Base-by-base conservation (phyloP, 78 protist species). In the Dictyostelium capitatum region DNA sequence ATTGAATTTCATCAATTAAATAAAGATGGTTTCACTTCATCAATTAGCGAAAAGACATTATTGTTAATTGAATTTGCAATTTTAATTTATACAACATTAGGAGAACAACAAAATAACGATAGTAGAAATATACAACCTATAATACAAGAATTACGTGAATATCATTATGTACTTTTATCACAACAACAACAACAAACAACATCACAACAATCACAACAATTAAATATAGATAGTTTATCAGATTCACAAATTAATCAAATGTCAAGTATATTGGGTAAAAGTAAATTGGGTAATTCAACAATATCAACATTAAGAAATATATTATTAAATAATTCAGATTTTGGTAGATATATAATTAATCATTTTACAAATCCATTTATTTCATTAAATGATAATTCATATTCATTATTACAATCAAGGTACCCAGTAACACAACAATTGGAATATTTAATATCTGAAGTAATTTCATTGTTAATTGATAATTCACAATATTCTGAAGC, bases 1-100 rank as follows among this genome's bases (percentile, higher is more conserved):
- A 87, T 87, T 11, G 92, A 87, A 46, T 87, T 87, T 59, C 77
- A 77, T 77, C 82, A 87, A 64, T 64, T 87, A 59, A 77, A 87
- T 48, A 74, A 87, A 83, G 83, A 87, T 43, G 92, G 92, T 28
- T 87, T 87, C 64, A 47, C n/a, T 47, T 80, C 70, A 47, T 64
- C 41, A 50, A 64, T 87, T 11, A 77, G 80, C 51, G 84, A 87
- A 50, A 74, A 77, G 64, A 62, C 73, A 77, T 62, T 77, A 75
- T 32, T 87, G 28, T 50, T 87, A 11, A 15, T 87, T 23, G 85
- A 87, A 70, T 87, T 87, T 87, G 83, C 83, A 4, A 77, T 77
- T 7, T 20, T 87, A 46, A 15, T 87, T 10, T 87, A 87, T 41
- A 70, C 74, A 10, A 62, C 30, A 28, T 54, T 87, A 5, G 83